Conservation (phyloP, 495 filamentous ascomycete genomes). For the Penicillium tannophilum region DNA sequence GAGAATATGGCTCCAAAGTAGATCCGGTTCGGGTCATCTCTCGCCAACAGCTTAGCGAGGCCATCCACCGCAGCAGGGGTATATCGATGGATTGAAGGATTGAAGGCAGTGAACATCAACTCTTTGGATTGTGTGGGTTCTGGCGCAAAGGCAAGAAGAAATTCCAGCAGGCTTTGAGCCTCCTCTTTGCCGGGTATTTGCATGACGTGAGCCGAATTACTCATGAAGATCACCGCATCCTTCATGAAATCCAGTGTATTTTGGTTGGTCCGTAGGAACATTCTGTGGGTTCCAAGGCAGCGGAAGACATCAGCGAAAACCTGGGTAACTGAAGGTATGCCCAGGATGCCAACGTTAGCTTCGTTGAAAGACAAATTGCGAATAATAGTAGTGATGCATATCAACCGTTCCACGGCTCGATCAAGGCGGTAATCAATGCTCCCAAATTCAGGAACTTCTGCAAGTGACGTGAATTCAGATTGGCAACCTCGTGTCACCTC, state of each 20-base stretch:
- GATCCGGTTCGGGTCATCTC: constrained; percentile 89
- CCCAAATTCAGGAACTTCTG: constrained; percentile 72
- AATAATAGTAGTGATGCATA: constrained; percentile 89
- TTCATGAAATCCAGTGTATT: constrained; percentile 97
- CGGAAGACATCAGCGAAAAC: constrained; percentile 81
- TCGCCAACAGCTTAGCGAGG: constrained; percentile 86
- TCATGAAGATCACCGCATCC: constrained; percentile 84
- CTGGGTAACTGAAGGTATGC: constrained; percentile 72
- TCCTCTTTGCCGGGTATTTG: constrained; percentile 87
- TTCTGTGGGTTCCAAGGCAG: constrained; percentile 85
- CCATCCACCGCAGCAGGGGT: constrained; percentile 87
- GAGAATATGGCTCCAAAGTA: constrained; percentile 80
- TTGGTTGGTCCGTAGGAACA: constrained; percentile 73
- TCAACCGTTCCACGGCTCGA: constrained; percentile 79
- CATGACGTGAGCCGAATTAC: constrained; percentile 80
- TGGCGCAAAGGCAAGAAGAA: constrained; percentile 85
- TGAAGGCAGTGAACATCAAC: constrained; percentile 78
- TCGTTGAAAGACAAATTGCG: constrained; percentile 90
- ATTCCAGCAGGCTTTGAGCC: constrained; percentile 81
- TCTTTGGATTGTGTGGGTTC: constrained; percentile 55
- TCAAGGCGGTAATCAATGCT: constrained; percentile 81
- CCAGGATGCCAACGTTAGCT: constrained; percentile 69
- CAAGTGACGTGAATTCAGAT: constrained; percentile 66
- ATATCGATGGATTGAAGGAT: constrained; percentile 80
- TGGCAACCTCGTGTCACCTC: constrained; percentile 79